Conservation (phyloP, 2,329 filamentous ascomycete genomes). For the Fusarium nanum region DNA sequence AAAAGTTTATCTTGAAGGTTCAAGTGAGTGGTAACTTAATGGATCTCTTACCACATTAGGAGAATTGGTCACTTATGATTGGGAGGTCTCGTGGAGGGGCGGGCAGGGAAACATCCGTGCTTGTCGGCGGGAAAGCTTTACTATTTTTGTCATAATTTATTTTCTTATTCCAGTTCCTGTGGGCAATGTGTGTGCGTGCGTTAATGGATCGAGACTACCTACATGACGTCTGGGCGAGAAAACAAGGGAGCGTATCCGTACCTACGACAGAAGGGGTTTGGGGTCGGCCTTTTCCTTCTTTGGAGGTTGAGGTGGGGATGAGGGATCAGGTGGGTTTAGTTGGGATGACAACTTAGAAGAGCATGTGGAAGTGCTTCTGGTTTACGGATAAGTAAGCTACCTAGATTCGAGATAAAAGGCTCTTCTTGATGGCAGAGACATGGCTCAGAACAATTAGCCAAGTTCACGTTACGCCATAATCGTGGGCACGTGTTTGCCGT, state of each 20-base stretch:
- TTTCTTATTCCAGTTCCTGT: slow-evolving; percentile 11
- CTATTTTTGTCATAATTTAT: slow-evolving; percentile 53
- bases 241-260: neutral
- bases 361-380: neutral
- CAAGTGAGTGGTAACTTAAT: neutral
- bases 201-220: slow-evolving; percentile 3
- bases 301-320: slow-evolving; percentile 36
- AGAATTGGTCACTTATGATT: slow-evolving; percentile 30
- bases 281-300: slow-evolving; percentile 38
- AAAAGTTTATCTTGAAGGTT: neutral
- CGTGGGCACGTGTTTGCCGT: neutral
- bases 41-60: slow-evolving; percentile 37
- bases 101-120: neutral
- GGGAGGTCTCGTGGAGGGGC: slow-evolving; percentile 11
- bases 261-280: slow-evolving; percentile 35
- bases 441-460: neutral
- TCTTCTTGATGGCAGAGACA: neutral
- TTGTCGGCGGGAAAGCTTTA: slow-evolving; percentile 16
- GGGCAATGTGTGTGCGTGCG: neutral
- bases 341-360: neutral
- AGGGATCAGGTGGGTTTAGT: slow-evolving; percentile 13
- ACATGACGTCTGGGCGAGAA: slow-evolving; percentile 27
- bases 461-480: neutral
- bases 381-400: neutral
- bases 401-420: neutral